These are phyloP conservation scores for Macadamia tetraphylla DNA, from an alignment of 164 flowering plant genomes.

Conservation along the genomic window DNA sequence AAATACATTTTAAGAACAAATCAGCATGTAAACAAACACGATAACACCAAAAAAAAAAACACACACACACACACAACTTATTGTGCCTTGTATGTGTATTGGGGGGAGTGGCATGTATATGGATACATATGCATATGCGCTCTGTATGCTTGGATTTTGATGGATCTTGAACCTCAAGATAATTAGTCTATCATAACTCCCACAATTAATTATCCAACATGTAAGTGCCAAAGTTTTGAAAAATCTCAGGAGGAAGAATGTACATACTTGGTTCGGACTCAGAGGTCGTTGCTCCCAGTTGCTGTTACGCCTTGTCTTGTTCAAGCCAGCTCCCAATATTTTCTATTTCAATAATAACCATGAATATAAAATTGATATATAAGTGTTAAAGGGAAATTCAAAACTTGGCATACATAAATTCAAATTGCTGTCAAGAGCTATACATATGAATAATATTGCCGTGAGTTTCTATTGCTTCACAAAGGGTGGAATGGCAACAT, in stretches of 20 bases:
- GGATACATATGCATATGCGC: background rate
- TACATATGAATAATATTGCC: too few relatives aligned
- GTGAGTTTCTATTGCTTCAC: too few relatives aligned
- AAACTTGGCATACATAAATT: background rate
- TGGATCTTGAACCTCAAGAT: background rate
- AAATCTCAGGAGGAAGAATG: background rate
- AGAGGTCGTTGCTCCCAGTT: conserved; percentile 96
- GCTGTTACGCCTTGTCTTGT: conserved; percentile 88
- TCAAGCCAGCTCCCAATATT: conserved; percentile 79
- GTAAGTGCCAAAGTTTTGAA: background rate
- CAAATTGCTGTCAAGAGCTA: background rate
- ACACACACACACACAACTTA: too few relatives aligned
- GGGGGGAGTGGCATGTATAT: background rate
- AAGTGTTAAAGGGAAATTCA: background rate
- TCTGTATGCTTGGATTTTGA: background rate
- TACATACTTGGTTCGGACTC: conserved; percentile 59
- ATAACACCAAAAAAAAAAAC: too few relatives aligned
- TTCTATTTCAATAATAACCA: conserved; percentile 36
- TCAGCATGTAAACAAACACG: too few relatives aligned
- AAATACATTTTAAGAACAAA: too few relatives aligned
- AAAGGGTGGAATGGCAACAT: too few relatives aligned
- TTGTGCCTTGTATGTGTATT: too few relatives aligned
- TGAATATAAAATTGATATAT: background rate
- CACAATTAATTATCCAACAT: background rate
- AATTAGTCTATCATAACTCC: background rate